These are phyloP conservation scores for Colletotrichum graminicola DNA, from an alignment of 2,329 filamentous ascomycete species.

Conservation along the genomic window DNA sequence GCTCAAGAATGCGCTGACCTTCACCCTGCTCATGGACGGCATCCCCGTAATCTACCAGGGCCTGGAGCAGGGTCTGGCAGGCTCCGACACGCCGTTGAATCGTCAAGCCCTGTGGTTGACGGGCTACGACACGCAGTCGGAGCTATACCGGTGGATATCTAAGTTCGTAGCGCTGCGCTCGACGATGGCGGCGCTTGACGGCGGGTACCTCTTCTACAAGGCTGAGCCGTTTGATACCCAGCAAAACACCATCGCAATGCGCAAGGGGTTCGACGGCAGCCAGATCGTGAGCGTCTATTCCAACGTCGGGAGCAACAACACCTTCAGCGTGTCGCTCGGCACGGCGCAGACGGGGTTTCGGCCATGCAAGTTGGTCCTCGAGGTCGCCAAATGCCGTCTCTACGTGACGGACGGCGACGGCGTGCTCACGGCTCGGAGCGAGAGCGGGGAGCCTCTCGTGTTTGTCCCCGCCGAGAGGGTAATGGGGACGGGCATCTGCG, in stretches of 20 bases:
- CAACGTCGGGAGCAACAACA: constrained; percentile 34
- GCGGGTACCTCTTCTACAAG: constrained; percentile 37
- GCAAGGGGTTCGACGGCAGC: constrained; percentile 33
- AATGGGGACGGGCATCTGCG: constrained; percentile 37
- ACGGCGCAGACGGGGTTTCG: constrained; percentile 33
- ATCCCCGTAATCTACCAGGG: constrained; percentile 76
- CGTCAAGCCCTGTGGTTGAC: constrained; percentile 72
- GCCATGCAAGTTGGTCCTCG: constrained; percentile 36
- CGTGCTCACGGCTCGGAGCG: constrained; percentile 30
- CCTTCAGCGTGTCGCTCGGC: constrained; percentile 23
- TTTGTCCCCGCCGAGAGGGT: constrained; percentile 39
- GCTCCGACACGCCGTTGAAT: constrained; percentile 61
- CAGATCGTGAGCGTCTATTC: constrained; percentile 40
- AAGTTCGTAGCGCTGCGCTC: constrained; percentile 33
- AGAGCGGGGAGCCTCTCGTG: constrained; percentile 34
- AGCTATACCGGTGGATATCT: constrained; percentile 57
- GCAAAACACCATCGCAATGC: constrained; percentile 34
- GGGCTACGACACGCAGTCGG: constrained; percentile 58
- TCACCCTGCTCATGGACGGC: constrained; percentile 71
- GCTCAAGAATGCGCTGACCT: constrained; percentile 71
- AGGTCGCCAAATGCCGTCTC: constrained; percentile 34
- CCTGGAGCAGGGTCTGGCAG: constrained; percentile 71
- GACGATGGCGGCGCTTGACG: constrained; percentile 27
- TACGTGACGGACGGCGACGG: constrained; percentile 36
- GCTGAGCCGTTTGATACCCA: constrained; percentile 23